These are phyloP conservation scores for Cylindrotheca fusiformis DNA, from an alignment of 108 stramenopile genomes.

Conservation along the genomic window DNA sequence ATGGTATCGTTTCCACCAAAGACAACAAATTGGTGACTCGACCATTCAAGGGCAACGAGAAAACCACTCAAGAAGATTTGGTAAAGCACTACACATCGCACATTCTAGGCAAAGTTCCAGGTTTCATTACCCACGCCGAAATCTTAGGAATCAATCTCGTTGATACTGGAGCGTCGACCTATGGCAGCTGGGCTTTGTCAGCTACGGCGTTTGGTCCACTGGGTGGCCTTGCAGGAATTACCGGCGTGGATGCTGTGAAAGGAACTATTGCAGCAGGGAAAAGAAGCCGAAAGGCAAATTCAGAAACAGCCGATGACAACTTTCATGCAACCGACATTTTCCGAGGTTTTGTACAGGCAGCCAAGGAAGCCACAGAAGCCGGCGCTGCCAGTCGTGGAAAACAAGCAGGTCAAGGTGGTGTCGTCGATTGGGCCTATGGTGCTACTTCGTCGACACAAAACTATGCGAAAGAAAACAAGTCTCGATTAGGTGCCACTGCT, in stretches of 20 bases:
- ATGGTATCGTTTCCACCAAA: slow-evolving; percentile 2
- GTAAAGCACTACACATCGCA: not conserved
- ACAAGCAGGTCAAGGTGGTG: not conserved
- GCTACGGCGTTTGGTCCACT: slow-evolving; percentile 2
- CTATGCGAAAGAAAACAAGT: slow-evolving; percentile 3
- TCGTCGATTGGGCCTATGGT: slow-evolving; percentile 5
- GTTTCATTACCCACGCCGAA: slow-evolving; percentile 7
- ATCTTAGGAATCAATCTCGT: slow-evolving; percentile 8
- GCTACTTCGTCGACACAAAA: not conserved
- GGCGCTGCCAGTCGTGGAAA: not conserved
- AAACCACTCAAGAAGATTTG: slow-evolving; percentile 1
- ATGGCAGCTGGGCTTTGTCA: not conserved
- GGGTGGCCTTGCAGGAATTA: slow-evolving; percentile 4
- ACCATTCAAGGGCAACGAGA: not conserved
- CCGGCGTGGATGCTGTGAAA: slow-evolving; percentile 9
- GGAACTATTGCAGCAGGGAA: slow-evolving; percentile 11
- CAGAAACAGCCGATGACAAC: not conserved
- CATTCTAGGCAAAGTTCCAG: not conserved
- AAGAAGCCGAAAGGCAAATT: not conserved
- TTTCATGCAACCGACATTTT: not conserved
- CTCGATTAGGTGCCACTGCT: not conserved
- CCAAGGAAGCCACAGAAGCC: not conserved
- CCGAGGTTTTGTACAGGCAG: slow-evolving; percentile 7
- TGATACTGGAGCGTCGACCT: not conserved
- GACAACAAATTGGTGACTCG: not conserved